These are phyloP conservation scores for Coix lacrymajobi DNA, from an alignment of 176 grass and related monocot genomes.

Conservation along the genomic window DNA sequence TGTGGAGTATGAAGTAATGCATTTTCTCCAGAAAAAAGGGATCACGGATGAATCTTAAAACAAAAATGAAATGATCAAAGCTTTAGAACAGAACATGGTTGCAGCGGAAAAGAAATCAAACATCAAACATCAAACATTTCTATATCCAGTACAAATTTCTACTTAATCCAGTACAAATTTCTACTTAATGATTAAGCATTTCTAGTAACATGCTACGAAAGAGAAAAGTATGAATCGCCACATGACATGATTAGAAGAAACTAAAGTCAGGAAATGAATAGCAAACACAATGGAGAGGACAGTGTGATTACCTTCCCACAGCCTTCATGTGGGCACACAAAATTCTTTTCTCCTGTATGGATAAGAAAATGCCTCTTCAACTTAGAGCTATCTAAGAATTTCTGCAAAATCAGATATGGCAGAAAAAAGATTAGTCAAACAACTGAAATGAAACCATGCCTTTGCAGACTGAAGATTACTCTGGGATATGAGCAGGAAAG, in stretches of 20 bases:
- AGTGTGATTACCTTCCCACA: slow-evolving; percentile 76
- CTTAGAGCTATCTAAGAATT: slow-evolving; percentile 97
- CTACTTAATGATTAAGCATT: background rate
- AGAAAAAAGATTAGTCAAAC: slow-evolving; percentile 1
- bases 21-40: background rate
- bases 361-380: slow-evolving; percentile 96
- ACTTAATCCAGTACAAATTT: background rate
- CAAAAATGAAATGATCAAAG: background rate
- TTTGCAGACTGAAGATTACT: background rate
- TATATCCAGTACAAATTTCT: background rate
- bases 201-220: background rate
- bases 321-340: slow-evolving; percentile 78
- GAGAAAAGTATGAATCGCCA: background rate
- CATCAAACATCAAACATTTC: background rate
- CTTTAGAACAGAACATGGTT: background rate
- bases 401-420: slow-evolving; percentile 47
- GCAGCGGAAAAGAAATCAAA: background rate
- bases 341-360: slow-evolving; percentile 91
- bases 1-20: background rate
- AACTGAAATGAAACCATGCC: slow-evolving; percentile 6
- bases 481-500: background rate
- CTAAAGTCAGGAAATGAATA: background rate
- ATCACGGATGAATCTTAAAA: background rate
- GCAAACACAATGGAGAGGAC: background rate
- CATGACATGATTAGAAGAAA: background rate